phyloP scores from a whole-genome alignment of 768 basidiomycete species.

The Auriscalpium vulgare region DNA sequence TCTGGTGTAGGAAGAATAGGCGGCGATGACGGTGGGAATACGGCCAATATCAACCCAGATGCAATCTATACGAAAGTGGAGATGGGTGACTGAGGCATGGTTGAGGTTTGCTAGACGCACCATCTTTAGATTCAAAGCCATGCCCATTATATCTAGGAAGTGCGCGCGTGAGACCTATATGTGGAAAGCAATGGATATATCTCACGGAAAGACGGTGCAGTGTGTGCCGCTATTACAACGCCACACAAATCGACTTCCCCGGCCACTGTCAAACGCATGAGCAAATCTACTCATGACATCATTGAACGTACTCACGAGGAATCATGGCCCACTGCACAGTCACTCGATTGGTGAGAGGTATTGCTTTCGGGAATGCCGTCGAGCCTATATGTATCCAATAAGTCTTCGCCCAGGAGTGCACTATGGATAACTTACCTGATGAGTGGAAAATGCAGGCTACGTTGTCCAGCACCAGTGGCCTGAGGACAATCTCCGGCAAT shows the following conservation, averaged over 20 bases:
- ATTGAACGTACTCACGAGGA: neutral
- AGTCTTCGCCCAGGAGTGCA: neutral
- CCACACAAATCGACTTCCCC: neutral
- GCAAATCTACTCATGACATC: neutral
- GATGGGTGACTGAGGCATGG: neutral
- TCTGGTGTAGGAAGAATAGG: constrained; percentile 18
- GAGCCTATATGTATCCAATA: neutral
- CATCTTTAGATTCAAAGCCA: constrained; percentile 1
- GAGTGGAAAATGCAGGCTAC: neutral
- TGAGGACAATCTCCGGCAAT: neutral
- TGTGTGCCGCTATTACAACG: neutral
- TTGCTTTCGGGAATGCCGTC: constrained; percentile 3
- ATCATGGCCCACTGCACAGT: neutral
- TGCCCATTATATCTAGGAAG: constrained; percentile 2
- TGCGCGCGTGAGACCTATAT: neutral
- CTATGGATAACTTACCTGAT: neutral
- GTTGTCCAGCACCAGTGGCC: neutral
- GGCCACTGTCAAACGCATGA: neutral
- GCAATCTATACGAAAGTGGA: neutral
- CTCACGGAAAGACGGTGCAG: neutral
- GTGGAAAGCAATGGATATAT: neutral
- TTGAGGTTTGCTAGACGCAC: neutral
- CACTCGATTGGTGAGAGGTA: neutral
- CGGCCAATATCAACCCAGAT: constrained; percentile 12
- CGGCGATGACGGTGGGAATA: constrained; percentile 18